phyloP scores from a whole-genome alignment of 2,329 filamentous ascomycete genomes.

The Colletotrichum coccodes region DNA sequence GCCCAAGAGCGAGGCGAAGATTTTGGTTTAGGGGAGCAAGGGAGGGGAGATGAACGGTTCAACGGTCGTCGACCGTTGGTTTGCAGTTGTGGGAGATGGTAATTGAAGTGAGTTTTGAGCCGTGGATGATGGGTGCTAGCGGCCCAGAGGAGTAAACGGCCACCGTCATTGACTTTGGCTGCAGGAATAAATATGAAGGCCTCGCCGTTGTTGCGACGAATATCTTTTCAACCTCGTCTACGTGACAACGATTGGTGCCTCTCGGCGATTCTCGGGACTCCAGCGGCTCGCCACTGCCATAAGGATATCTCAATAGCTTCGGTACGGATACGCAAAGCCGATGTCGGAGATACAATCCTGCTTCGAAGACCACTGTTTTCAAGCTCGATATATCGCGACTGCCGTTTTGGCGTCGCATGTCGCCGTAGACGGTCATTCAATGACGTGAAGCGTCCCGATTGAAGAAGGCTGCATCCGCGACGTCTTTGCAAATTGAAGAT shows the following conservation, averaged over 20 bases:
- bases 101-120: not conserved
- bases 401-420: too few relatives aligned
- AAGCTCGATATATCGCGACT: not conserved
- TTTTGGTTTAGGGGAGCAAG: slow-evolving; percentile 56
- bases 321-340: not conserved
- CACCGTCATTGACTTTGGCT: not conserved
- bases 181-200: not conserved
- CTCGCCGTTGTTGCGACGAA: not conserved
- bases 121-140: not conserved
- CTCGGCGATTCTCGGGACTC: too few relatives aligned
- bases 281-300: not conserved
- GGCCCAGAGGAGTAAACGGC: not conserved
- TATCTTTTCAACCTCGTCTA: too few relatives aligned
- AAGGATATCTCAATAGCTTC: not conserved
- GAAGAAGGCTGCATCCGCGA: too few relatives aligned
- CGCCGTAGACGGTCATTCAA: not conserved
- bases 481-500: not conserved
- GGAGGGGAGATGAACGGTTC: not conserved
- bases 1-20: slow-evolving; percentile 80
- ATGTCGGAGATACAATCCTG: not conserved
- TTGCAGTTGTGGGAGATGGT: not conserved
- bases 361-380: too few relatives aligned
- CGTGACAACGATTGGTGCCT: too few relatives aligned
- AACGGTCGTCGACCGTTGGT: not conserved
- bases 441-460: too few relatives aligned